Conservation (phyloP, 495 filamentous ascomycete species). For the Aspergillus avenaceus region DNA sequence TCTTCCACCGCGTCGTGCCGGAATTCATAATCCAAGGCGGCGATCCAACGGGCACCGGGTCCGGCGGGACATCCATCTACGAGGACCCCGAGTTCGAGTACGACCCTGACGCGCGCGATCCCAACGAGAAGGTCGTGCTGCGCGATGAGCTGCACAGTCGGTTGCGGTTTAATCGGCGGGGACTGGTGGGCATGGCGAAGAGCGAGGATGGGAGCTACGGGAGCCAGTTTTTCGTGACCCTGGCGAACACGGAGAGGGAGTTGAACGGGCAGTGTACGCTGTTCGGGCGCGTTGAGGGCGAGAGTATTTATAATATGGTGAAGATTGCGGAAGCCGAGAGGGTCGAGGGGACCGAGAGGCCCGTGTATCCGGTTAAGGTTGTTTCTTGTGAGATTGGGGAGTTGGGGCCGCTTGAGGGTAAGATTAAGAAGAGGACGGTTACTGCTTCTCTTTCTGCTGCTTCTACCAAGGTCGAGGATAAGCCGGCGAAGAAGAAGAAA, state of each 20-base stretch:
- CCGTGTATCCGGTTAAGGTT: conserved; percentile 81
- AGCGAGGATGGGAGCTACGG: conserved; percentile 71
- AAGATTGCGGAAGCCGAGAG: conserved; percentile 88
- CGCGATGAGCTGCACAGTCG: conserved; percentile 89
- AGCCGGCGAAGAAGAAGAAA: conserved; percentile 61
- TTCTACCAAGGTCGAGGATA: conserved; percentile 19
- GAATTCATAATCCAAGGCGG: conserved; percentile 94
- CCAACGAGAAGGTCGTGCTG: conserved; percentile 60
- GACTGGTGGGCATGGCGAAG: conserved; percentile 86
- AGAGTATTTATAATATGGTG: conserved; percentile 92
- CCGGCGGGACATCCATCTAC: conserved; percentile 88
- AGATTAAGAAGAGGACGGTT: conserved; percentile 68
- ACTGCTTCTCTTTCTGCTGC: too few species aligned
- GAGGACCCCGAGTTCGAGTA: conserved; percentile 75
- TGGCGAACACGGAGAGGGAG: conserved; percentile 75
- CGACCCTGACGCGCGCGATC: conserved; percentile 56
- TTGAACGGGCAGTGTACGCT: conserved; percentile 87
- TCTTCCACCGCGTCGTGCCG: conserved; percentile 89
- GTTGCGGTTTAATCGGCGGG: conserved; percentile 87
- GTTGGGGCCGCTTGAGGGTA: conserved; percentile 84
- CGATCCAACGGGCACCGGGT: conserved; percentile 87
- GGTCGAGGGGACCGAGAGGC: conserved; percentile 74
- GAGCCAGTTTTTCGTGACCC: conserved; percentile 95
- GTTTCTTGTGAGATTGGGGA: conserved; percentile 67
- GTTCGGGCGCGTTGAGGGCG: conserved; percentile 88